phyloP scores from a whole-genome alignment of 768 basidiomycete species.

The Suillus subalutaceus region DNA sequence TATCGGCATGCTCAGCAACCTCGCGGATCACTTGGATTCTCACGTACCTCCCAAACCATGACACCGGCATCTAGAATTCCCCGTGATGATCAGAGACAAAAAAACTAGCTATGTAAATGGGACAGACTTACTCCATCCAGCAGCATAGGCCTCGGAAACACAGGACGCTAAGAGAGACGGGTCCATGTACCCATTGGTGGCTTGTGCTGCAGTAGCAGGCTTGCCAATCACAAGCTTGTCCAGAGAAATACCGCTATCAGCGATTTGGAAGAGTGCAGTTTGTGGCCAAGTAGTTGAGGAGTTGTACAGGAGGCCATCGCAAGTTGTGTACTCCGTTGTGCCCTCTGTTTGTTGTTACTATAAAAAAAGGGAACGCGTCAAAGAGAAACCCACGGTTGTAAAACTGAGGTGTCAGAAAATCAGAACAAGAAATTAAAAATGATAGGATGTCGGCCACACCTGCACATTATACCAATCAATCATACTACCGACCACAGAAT shows the following conservation, averaged over 20 bases:
- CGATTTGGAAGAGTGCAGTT: constrained; percentile 57
- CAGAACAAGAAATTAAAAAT: background rate
- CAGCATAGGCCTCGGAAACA: constrained; percentile 56
- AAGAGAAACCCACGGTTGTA: constrained; percentile 27
- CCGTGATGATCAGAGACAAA: constrained; percentile 2
- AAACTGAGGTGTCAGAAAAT: constrained; percentile 19
- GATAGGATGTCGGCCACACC: constrained; percentile 22
- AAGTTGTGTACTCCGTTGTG: constrained; percentile 63
- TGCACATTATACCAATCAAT: constrained; percentile 52
- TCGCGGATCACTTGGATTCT: background rate
- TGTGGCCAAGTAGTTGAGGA: constrained; percentile 67
- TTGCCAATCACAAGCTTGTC: constrained; percentile 62
- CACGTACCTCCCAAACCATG: constrained; percentile 43
- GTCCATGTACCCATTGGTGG: constrained; percentile 58
- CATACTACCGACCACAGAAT: constrained; percentile 39
- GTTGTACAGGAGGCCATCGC: constrained; percentile 55
- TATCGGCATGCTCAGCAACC: background rate
- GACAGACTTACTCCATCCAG: constrained; percentile 65
- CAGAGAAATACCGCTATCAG: constrained; percentile 46
- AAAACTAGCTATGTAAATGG: constrained; percentile 5
- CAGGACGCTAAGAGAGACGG: constrained; percentile 61
- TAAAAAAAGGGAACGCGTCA: background rate
- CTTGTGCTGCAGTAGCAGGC: constrained; percentile 44
- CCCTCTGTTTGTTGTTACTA: constrained; percentile 48
- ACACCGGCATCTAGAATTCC: constrained; percentile 37